phyloP scores from a whole-genome alignment of 2,329 filamentous ascomycete species.

The Ceratocystiopsis minuta region DNA sequence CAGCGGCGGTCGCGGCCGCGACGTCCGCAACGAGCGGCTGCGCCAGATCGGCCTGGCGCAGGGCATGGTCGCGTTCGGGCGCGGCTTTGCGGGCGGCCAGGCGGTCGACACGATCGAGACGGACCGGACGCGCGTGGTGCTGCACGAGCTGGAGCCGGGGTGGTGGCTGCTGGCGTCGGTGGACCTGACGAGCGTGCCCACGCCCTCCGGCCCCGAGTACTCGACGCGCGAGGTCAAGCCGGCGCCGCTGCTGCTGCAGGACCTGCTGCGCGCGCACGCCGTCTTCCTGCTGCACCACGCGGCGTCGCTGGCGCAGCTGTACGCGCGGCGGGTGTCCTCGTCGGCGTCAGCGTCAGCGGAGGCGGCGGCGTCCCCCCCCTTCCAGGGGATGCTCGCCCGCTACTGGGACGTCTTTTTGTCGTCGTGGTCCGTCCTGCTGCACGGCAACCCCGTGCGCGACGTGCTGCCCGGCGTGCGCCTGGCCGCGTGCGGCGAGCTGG shows the following conservation, averaged over 20 bases:
- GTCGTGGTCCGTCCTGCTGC: constrained; percentile 77
- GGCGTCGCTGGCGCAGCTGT: constrained; percentile 52
- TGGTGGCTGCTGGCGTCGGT: constrained; percentile 77
- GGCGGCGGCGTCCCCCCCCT: too few relatives aligned
- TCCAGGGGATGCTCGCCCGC: constrained; percentile 38
- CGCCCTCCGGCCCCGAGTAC: constrained; percentile 52
- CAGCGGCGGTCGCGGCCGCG: constrained; percentile 19
- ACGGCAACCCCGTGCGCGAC: constrained; percentile 69
- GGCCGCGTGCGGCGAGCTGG: constrained; percentile 76
- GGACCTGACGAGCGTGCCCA: constrained; percentile 13
- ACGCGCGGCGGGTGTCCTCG: constrained; percentile 36
- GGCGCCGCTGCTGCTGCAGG: constrained; percentile 55
- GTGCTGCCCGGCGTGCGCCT: constrained; percentile 75
- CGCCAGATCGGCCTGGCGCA: constrained; percentile 91
- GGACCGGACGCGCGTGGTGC: constrained; percentile 65
- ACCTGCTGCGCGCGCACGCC: constrained; percentile 66
- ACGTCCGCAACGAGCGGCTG: constrained; percentile 69
- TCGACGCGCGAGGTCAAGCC: constrained; percentile 83
- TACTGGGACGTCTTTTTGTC: constrained; percentile 61
- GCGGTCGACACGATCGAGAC: constrained; percentile 78
- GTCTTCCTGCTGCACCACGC: constrained; percentile 81
- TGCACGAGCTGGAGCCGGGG: constrained; percentile 71
- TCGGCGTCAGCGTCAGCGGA: constrained; percentile 34
- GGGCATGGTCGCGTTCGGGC: constrained; percentile 86
- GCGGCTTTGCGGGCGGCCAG: constrained; percentile 63